Evolutionary conservation across 148 eudicot genomes (phyloP), one percentile per base, ranked within the genome.

Genomic region (Pouteria glomerata): DNA sequence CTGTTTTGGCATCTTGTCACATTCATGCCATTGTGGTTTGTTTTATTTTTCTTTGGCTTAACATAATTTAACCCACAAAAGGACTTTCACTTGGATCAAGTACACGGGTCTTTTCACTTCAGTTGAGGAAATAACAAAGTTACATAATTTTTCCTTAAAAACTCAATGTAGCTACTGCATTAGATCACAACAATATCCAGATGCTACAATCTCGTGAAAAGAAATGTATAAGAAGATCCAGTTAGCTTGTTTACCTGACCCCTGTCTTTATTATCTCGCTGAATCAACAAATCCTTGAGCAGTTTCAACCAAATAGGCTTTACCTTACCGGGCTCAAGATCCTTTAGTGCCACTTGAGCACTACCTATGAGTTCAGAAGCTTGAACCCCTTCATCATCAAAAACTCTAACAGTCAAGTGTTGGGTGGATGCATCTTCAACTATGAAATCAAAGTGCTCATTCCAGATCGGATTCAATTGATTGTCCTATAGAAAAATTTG

Each of bases 301-400:
- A 93, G 88, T 47, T 83, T 87, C 77, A 90, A 67, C 98, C 98
- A 93, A 21, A 82, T 70, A 16, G 80, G 79, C 77, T 90, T 93
- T 35, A 90, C 89, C 74, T 93, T 87, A 26, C 98, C 97, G 12
- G 97, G 94, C 53, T 84, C 88, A 37, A 93, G 90, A 66, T 81
- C 88, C 59, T 63, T 82, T 24, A 93, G 76, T 13, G 86, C 61
- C 18, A 85, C 23, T 48, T 74, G 87, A 75, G 88, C 90, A 78
- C 89, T 82, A 29, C 98, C 98, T 24, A 93, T 85, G 31, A 90
- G 55, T 75, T 93, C 94, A 63, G 98, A 69, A 77, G 94, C 85
- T 72, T 85, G 97, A 73, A 90, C 72, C 53, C 97, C 98, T 84
- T 93, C 98, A 72, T 93, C 96, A 62, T 93, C 98, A 53, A 79